phyloP scores from a whole-genome alignment of 805 yeast species.

The Nakazawaea holstii region DNA sequence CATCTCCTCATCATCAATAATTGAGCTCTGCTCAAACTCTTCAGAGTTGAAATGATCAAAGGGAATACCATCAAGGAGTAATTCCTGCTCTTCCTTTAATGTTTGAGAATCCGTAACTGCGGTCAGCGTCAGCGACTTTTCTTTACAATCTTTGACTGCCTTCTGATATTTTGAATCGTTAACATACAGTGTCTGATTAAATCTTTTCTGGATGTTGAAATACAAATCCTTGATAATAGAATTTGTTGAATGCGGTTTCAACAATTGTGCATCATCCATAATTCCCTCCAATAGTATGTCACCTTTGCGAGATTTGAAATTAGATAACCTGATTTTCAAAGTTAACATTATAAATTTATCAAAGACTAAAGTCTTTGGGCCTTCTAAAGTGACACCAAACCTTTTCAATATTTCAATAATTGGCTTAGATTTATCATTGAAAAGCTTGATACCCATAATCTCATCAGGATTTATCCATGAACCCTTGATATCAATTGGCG shows the following conservation, averaged over 20 bases:
- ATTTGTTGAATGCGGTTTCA: neutral
- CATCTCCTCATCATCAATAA: neutral
- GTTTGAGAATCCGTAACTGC: neutral
- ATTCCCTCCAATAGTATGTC: slow-evolving; percentile 4
- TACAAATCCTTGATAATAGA: neutral
- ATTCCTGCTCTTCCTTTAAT: neutral
- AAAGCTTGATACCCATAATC: slow-evolving; percentile 7
- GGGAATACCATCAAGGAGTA: neutral
- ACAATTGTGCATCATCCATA: neutral
- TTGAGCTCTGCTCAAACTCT: slow-evolving; percentile 6
- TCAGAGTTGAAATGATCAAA: neutral
- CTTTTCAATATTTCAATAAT: neutral
- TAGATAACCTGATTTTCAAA: neutral
- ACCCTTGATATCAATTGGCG: slow-evolving; percentile 3
- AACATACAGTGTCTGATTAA: neutral
- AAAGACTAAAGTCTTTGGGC: neutral
- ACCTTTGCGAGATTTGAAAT: neutral
- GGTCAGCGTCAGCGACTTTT: neutral
- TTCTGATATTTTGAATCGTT: neutral
- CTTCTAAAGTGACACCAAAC: neutral
- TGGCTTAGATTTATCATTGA: neutral
- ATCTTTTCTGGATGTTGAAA: neutral
- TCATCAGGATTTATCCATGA: neutral
- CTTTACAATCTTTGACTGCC: neutral
- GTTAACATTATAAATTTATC: slow-evolving; percentile 6